phyloP scores from a whole-genome alignment of 2,329 filamentous ascomycete species.

The Xenosphaeropsis pyriputrescens region DNA sequence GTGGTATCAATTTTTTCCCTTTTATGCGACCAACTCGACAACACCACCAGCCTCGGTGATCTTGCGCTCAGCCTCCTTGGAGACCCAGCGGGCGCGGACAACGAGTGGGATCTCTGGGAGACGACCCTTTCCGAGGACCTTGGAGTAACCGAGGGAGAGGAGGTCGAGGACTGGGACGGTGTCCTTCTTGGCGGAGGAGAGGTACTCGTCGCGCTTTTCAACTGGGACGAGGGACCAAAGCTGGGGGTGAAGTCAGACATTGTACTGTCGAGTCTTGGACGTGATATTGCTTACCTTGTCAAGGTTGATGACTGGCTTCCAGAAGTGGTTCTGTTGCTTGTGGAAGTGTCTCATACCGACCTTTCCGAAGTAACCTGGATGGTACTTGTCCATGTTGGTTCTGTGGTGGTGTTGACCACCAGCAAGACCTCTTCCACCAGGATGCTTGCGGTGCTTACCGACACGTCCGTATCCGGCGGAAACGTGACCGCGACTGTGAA shows the following conservation, averaged over 20 bases:
- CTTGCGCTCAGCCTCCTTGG: conserved; percentile 94
- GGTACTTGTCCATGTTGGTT: conserved; percentile 85
- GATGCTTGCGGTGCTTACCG: conserved; percentile 96
- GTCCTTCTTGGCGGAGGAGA: conserved; percentile 61
- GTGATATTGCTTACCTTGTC: conserved; percentile 60
- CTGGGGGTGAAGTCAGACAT: conserved; percentile 27
- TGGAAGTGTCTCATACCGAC: conserved; percentile 95
- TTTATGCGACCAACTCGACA: conserved; percentile 85
- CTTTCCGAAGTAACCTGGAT: conserved; percentile 99
- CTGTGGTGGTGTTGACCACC: conserved; percentile 99
- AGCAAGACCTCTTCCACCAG: conserved; percentile 73
- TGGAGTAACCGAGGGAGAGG: conserved; percentile 92
- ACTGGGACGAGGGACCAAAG: conserved; percentile 89
- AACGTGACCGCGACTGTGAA: conserved; percentile 80
- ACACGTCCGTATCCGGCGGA: conserved; percentile 96
- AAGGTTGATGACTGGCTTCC: conserved; percentile 97
- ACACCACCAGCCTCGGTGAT: conserved; percentile 96
- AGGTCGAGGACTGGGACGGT: conserved; percentile 97
- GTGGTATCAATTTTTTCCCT: background rate
- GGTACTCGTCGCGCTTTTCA: conserved; percentile 88
- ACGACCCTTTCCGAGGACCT: conserved; percentile 97
- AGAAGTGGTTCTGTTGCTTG: conserved; percentile 89
- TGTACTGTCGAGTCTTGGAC: too few species aligned
- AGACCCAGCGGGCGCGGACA: conserved; percentile 90
- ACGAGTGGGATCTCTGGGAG: conserved; percentile 87